Evolutionary conservation across 2,329 filamentous ascomycete species (phyloP).

Genomic region (Neofusicoccum kwambonambiense): DNA sequence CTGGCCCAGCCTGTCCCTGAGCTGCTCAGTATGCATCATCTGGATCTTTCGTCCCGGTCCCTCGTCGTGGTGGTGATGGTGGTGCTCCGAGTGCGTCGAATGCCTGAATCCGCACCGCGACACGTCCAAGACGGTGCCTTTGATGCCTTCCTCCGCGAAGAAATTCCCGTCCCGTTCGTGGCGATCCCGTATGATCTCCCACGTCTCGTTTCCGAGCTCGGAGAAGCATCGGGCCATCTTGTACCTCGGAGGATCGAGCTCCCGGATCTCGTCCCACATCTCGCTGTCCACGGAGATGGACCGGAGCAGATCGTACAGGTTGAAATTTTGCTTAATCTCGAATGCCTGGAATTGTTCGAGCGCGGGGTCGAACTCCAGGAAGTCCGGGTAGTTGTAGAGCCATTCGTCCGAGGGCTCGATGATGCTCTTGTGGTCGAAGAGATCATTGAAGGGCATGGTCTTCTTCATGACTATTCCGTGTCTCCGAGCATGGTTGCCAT

Average conservation of each 20-base stretch:
- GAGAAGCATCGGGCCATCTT: neutral
- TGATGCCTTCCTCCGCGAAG: neutral
- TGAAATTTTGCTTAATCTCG: neutral
- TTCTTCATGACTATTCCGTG: constrained; percentile 5
- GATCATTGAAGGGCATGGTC: constrained; percentile 4
- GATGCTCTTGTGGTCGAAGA: constrained; percentile 17
- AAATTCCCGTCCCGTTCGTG: neutral
- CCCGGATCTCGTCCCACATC: neutral
- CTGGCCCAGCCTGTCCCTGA: neutral
- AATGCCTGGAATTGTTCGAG: neutral
- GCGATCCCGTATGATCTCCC: neutral
- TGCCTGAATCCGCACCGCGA: neutral
- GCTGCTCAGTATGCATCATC: neutral
- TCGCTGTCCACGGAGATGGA: neutral
- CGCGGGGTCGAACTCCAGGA: constrained; percentile 2
- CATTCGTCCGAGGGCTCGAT: constrained; percentile 19
- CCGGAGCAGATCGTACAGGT: neutral
- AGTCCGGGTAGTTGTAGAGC: constrained; percentile 18
- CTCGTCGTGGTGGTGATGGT: neutral
- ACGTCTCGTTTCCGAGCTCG: neutral
- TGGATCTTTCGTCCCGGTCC: neutral
- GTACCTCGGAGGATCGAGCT: neutral
- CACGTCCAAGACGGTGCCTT: neutral
- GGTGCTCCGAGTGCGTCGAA: neutral
- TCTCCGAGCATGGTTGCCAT: neutral